Evolutionary conservation across 139 green algal genomes (phyloP).

Genomic region (Picochlorum sp.): DNA sequence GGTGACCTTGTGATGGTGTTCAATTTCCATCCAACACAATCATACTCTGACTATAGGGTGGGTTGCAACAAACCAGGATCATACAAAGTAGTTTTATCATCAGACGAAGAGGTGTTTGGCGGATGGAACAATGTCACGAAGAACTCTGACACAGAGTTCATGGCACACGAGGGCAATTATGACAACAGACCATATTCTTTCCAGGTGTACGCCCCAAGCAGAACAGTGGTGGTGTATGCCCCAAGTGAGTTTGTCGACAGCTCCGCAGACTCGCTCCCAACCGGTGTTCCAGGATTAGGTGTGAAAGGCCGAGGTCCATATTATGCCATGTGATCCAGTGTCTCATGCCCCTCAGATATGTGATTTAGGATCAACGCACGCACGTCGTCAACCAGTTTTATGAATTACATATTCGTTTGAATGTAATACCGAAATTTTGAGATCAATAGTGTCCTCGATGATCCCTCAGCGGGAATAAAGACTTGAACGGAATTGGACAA

Average conservation of each 20-base stretch:
- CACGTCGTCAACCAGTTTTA: too few relatives aligned
- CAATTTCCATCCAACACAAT: constrained; percentile 93
- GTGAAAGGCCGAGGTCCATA: constrained; percentile 69
- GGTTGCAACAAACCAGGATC: constrained; percentile 61
- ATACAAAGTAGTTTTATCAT: constrained; percentile 67
- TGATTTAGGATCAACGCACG: too few relatives aligned
- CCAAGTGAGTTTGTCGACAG: constrained; percentile 60
- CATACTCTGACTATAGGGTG: constrained; percentile 83
- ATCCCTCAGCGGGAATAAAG: too few relatives aligned
- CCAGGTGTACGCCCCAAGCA: constrained; percentile 59
- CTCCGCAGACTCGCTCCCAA: constrained; percentile 52
- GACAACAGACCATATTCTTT: constrained; percentile 65
- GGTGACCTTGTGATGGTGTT: constrained; percentile 95
- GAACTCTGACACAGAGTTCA: constrained; percentile 49
- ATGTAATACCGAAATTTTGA: too few relatives aligned
- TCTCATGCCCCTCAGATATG: not conserved
- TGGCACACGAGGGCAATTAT: constrained; percentile 32
- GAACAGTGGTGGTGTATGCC: constrained; percentile 81
- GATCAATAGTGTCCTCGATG: too few relatives aligned
- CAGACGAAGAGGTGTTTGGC: constrained; percentile 82
- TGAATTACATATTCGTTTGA: too few relatives aligned
- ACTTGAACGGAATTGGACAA: too few relatives aligned
- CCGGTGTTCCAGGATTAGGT: constrained; percentile 71
- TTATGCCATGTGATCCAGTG: constrained; percentile 12
- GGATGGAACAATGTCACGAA: constrained; percentile 79